These are phyloP conservation scores for Boletus bicolor DNA, from an alignment of 768 basidiomycete genomes.

Conservation along the genomic window DNA sequence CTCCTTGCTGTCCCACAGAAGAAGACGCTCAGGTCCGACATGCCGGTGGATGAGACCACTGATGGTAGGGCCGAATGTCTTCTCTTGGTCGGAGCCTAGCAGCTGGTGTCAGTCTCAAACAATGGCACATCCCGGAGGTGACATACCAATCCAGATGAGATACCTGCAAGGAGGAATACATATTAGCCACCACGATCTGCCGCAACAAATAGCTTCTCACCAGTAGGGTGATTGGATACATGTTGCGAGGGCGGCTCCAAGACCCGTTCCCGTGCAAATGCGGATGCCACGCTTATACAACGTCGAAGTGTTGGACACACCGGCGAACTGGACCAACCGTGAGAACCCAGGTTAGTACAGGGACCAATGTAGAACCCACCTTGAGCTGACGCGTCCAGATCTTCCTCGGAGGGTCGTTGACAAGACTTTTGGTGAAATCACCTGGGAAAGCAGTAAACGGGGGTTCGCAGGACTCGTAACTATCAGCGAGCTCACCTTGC, in stretches of 20 bases:
- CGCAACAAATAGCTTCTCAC: conserved; percentile 35
- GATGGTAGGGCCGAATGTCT: conserved; percentile 81
- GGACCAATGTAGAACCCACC: conserved; percentile 34
- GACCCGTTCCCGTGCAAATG: conserved; percentile 79
- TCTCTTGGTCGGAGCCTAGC: conserved; percentile 74
- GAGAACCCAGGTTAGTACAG: conserved; percentile 8
- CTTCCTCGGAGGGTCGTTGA: conserved; percentile 62
- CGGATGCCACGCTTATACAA: conserved; percentile 80
- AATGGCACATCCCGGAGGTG: neutral
- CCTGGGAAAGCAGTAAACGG: conserved; percentile 33
- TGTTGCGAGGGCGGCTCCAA: conserved; percentile 76
- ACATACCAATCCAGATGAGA: conserved; percentile 72
- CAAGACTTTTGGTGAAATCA: conserved; percentile 73
- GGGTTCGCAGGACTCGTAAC: neutral
- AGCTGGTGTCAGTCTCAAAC: conserved; percentile 13
- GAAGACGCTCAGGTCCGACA: conserved; percentile 67
- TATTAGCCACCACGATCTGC: neutral
- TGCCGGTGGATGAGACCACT: conserved; percentile 68
- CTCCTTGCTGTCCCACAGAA: conserved; percentile 75
- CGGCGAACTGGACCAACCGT: conserved; percentile 54
- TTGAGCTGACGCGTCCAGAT: conserved; percentile 82
- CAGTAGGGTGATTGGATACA: conserved; percentile 74
- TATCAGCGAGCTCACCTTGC: conserved; percentile 42
- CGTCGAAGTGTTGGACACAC: conserved; percentile 75
- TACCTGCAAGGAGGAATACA: conserved; percentile 43